Conservation (phyloP, 352 stramenopile species). For the Phytophthora pistaciae region DNA sequence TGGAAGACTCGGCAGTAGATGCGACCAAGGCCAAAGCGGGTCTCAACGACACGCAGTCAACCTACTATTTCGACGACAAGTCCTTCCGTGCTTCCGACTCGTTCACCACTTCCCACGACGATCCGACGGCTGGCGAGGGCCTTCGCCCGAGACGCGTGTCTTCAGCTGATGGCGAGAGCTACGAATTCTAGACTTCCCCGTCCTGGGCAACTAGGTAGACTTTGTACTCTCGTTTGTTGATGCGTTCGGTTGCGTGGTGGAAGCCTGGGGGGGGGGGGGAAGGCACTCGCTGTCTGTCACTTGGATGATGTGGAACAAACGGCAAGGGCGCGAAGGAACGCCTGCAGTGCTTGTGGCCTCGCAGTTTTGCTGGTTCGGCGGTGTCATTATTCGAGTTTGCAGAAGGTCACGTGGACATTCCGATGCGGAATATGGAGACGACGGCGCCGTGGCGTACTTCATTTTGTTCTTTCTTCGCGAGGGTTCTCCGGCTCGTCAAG, state of each 20-base stretch:
- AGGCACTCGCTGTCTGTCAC: constrained; percentile 14
- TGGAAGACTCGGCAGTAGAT: constrained; percentile 28
- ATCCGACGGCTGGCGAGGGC: constrained; percentile 17
- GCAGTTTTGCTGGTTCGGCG: constrained; percentile 13
- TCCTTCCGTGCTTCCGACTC: constrained; percentile 41
- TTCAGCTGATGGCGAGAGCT: constrained; percentile 69
- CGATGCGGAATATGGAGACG: constrained; percentile 31
- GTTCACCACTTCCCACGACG: constrained; percentile 38
- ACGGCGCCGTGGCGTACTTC: constrained; percentile 36
- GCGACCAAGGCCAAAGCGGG: constrained; percentile 20
- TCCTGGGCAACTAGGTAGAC: constrained; percentile 17
- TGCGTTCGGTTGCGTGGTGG: constrained; percentile 20
- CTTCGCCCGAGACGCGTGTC: constrained; percentile 49
- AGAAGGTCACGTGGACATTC: constrained; percentile 24
- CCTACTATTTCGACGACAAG: constrained; percentile 56
- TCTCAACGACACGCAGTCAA: constrained; percentile 45
- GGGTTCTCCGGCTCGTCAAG: constrained; percentile 3
- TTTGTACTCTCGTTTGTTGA: constrained; percentile 23
- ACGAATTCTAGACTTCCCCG: constrained; percentile 69
- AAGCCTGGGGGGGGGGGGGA: constrained; percentile 19
- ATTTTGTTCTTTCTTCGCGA: constrained; percentile 33
- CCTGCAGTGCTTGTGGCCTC: constrained; percentile 22
- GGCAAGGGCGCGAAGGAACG: constrained; percentile 35
- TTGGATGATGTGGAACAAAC: constrained; percentile 22
- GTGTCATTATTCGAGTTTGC: constrained; percentile 15